Evolutionary conservation across 2,329 filamentous ascomycete genomes (phyloP).

Genomic region (Fusarium sp.): DNA sequence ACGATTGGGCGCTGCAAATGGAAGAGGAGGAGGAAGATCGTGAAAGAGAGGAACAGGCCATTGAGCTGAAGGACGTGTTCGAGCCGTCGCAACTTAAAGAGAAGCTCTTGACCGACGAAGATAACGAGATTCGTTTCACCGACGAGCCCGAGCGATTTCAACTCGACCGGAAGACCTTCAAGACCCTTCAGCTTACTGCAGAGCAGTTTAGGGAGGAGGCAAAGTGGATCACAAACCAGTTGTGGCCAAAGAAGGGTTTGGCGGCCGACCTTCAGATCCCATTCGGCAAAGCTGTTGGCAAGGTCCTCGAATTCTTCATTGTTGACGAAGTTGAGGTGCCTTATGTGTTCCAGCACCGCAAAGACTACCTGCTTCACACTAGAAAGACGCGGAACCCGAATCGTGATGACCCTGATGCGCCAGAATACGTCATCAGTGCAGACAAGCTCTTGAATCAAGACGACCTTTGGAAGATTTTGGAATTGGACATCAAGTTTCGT

Average conservation of each 20-base stretch:
- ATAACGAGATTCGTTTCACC: slow-evolving; percentile 86
- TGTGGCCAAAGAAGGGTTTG: slow-evolving; percentile 88
- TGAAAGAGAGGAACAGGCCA: slow-evolving; percentile 79
- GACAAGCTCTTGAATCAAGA: slow-evolving; percentile 92
- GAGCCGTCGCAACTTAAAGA: slow-evolving; percentile 95
- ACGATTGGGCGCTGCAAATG: slow-evolving; percentile 90
- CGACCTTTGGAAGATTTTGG: slow-evolving; percentile 94
- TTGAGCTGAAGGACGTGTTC: slow-evolving; percentile 97
- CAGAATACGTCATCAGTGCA: slow-evolving; percentile 78
- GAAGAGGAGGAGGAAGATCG: slow-evolving; percentile 88
- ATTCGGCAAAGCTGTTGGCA: slow-evolving; percentile 88
- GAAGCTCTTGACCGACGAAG: slow-evolving; percentile 93
- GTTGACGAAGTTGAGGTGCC: slow-evolving; percentile 95
- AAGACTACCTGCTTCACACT: slow-evolving; percentile 95
- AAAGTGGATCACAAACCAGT: slow-evolving; percentile 87
- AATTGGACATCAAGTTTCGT: slow-evolving; percentile 94
- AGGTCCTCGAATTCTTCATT: slow-evolving; percentile 95
- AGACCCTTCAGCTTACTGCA: slow-evolving; percentile 79
- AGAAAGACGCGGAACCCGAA: slow-evolving; percentile 72
- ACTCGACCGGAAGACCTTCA: slow-evolving; percentile 88
- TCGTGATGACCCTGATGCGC: slow-evolving; percentile 73
- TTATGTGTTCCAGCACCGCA: slow-evolving; percentile 97
- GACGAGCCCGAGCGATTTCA: slow-evolving; percentile 97
- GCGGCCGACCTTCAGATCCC: slow-evolving; percentile 77
- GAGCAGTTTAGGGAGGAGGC: slow-evolving; percentile 93